Percentiles rank a stretch among this genome's conserved stretches.
Evolutionary conservation across 148 eudicot species (phyloP).

Genomic region (Cornus controversa): DNA sequence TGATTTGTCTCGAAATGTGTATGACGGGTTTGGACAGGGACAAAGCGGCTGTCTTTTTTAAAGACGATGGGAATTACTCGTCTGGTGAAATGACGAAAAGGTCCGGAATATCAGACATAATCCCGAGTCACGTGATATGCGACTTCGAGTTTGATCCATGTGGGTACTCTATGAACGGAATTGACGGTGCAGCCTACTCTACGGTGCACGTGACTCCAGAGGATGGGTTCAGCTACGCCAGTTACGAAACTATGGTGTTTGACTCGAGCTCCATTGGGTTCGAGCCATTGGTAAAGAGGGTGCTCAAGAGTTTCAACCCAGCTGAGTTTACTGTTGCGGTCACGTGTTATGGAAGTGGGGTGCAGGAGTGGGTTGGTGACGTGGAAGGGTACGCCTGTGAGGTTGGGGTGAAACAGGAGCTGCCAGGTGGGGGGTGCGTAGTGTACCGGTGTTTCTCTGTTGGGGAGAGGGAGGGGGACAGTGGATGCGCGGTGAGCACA

Average conservation of each 20-base stretch:
- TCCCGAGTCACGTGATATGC: conserved; percentile 45
- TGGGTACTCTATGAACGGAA: conserved; percentile 62
- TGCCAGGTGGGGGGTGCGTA: conserved; percentile 20
- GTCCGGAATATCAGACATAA: conserved; percentile 39
- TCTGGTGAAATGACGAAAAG: conserved; percentile 38
- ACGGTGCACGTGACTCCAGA: conserved; percentile 60
- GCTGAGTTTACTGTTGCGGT: conserved; percentile 43
- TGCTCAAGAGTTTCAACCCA: conserved; percentile 39
- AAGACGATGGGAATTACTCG: conserved; percentile 11
- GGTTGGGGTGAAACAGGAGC: conserved; percentile 19
- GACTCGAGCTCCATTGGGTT: conserved; percentile 21
- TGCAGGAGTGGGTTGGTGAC: conserved; percentile 11
- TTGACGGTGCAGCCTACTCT: conserved; percentile 42
- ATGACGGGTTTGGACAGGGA: conserved; percentile 47
- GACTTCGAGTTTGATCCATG: conserved; percentile 62
- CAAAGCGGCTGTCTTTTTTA: conserved; percentile 41
- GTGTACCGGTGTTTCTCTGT: conserved; percentile 16
- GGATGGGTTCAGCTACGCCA: conserved; percentile 57
- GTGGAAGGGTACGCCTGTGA: conserved; percentile 25
- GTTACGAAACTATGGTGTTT: conserved; percentile 60
- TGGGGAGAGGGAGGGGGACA: background rate
- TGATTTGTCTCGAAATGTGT: conserved; percentile 39
- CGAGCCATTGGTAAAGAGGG: conserved; percentile 34
- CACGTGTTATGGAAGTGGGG: conserved; percentile 7
- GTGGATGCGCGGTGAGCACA: background rate